Percentiles rank a stretch among this genome's conserved stretches.
phyloP scores from a whole-genome alignment of 768 basidiomycete genomes.

The Termitomyces sp. region DNA sequence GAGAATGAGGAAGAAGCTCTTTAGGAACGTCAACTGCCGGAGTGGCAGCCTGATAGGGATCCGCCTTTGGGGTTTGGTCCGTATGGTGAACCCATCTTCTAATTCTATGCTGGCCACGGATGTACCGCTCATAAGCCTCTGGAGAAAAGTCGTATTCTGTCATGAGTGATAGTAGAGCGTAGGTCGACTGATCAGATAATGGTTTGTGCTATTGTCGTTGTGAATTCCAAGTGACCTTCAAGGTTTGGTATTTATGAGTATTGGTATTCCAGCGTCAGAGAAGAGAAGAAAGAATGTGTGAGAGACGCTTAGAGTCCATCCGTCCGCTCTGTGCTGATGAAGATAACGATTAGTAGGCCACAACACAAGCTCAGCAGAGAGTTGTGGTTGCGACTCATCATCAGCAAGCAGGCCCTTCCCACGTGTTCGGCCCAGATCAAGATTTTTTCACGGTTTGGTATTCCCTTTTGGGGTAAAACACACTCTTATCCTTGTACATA shows the following conservation, averaged over 20 bases:
- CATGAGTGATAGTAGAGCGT: slow-evolving; percentile 6
- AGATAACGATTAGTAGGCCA: background rate
- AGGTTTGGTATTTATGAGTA: background rate
- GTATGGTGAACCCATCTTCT: background rate
- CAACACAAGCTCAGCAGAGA: background rate
- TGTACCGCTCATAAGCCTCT: slow-evolving; percentile 14
- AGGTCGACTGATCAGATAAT: background rate
- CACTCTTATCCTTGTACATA: background rate
- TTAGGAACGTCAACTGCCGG: background rate
- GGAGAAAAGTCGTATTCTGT: slow-evolving; percentile 21
- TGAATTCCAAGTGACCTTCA: background rate
- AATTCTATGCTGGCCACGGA: slow-evolving; percentile 9
- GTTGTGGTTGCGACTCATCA: background rate
- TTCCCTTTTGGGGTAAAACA: background rate
- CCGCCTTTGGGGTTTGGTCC: background rate
- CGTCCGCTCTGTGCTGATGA: background rate
- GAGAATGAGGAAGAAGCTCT: background rate
- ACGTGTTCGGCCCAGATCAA: background rate
- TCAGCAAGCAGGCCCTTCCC: background rate
- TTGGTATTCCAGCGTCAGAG: background rate
- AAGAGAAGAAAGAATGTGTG: background rate
- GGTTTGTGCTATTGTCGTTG: background rate
- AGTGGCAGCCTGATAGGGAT: slow-evolving; percentile 3
- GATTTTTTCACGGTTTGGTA: background rate
- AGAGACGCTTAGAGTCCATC: background rate